These are phyloP conservation scores for Fragaria vesca DNA, from an alignment of 306 rosid genomes.

Conservation along the genomic window DNA sequence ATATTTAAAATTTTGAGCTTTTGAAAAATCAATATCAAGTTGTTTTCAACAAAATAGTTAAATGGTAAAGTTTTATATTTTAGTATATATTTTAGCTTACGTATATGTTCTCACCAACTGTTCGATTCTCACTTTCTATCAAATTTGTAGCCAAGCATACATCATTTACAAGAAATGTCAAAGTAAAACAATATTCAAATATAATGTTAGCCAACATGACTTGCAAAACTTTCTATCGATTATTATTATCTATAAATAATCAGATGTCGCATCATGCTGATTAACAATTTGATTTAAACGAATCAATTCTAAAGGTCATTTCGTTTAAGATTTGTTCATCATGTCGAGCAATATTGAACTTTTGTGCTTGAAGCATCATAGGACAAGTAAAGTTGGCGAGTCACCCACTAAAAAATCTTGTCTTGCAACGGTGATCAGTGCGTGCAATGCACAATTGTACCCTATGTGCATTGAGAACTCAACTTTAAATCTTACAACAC, in stretches of 20 bases:
- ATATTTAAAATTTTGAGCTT: neutral
- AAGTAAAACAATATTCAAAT: no score
- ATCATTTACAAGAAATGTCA: no score
- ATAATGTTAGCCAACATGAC: no score
- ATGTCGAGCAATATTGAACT: no score
- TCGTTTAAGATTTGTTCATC: neutral
- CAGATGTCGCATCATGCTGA: no score
- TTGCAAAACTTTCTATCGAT: no score
- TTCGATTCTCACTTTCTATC: no score
- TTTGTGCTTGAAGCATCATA: neutral
- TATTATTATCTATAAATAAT: no score
- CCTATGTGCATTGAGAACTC: constrained; percentile 9
- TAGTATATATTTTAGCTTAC: no score
- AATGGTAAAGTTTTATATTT: neutral
- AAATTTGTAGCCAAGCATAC: no score
- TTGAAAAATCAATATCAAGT: neutral
- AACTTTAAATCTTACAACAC: neutral
- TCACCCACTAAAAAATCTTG: neutral
- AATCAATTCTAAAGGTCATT: neutral
- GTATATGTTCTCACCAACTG: no score
- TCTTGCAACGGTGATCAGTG: neutral
- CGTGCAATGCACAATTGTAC: neutral
- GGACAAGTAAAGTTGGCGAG: neutral
- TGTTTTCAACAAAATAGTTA: neutral
- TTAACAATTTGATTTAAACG: no score